Conservation (phyloP, 805 yeast species). For the Yarrowia sp. region DNA sequence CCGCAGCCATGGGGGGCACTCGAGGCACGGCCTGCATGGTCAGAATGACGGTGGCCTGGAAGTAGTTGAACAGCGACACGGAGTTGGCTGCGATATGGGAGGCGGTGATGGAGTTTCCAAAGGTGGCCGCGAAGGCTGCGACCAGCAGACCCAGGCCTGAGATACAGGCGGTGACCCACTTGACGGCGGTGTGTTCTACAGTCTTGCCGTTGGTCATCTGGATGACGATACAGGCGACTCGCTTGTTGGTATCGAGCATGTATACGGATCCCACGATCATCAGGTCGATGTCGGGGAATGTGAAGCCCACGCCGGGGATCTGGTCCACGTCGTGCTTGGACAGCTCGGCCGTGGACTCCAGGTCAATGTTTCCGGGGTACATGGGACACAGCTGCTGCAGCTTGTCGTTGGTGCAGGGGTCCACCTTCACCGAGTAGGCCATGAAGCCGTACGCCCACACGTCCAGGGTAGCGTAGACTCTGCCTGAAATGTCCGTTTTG, state of each 20-base stretch:
- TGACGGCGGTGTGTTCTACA: slow-evolving; percentile 78
- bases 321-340: slow-evolving; percentile 56
- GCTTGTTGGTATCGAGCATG: slow-evolving; percentile 49
- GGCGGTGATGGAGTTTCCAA: slow-evolving; percentile 89
- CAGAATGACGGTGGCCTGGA: slow-evolving; percentile 89
- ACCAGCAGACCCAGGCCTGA: slow-evolving; percentile 84
- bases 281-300: slow-evolving; percentile 87
- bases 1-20: slow-evolving; percentile 96
- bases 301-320: slow-evolving; percentile 85
- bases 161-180: slow-evolving; percentile 92
- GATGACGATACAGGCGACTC: slow-evolving; percentile 76
- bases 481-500: slow-evolving; percentile 69
- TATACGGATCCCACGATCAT: slow-evolving; percentile 58
- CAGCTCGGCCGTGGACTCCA: slow-evolving; percentile 70
- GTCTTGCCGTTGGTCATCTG: slow-evolving; percentile 78
- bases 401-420: slow-evolving; percentile 60
- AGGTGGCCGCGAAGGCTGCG: slow-evolving; percentile 81
- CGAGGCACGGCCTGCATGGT: slow-evolving; percentile 93
- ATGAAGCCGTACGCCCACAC: slow-evolving; percentile 88
- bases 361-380: slow-evolving; percentile 79
- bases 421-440: slow-evolving; percentile 63
- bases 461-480: slow-evolving; percentile 70
- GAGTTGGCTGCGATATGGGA: slow-evolving; percentile 98
- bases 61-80: slow-evolving; percentile 88
- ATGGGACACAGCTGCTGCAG: slow-evolving; percentile 93